Evolutionary conservation across 306 rosid genomes (phyloP).

Genomic region (Inga oerstediana): DNA sequence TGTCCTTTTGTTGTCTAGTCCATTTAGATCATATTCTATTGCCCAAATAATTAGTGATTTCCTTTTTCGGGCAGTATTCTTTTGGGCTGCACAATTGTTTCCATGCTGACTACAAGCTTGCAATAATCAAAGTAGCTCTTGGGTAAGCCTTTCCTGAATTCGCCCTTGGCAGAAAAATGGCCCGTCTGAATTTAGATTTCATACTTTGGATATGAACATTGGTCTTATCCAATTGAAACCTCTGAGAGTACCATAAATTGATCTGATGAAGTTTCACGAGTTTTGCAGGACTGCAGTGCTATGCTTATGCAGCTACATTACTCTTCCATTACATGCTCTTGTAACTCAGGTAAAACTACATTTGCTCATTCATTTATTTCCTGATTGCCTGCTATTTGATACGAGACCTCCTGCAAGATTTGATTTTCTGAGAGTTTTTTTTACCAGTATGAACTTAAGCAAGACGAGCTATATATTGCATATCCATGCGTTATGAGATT

Average conservation of each 20-base stretch:
- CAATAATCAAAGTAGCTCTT: slow-evolving; percentile 50
- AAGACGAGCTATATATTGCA: neutral
- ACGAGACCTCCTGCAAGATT: neutral
- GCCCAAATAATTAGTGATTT: slow-evolving; percentile 25
- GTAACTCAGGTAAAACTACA: slow-evolving; percentile 70
- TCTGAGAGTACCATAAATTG: neutral
- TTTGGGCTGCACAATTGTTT: slow-evolving; percentile 77
- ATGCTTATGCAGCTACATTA: slow-evolving; percentile 81
- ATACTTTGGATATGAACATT: neutral
- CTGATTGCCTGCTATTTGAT: neutral
- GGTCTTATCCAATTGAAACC: slow-evolving; percentile 9
- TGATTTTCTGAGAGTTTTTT: neutral
- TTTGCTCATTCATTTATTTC: neutral
- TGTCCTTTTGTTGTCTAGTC: neutral
- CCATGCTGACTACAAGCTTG: slow-evolving; percentile 57
- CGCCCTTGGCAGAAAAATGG: neutral
- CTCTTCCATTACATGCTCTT: slow-evolving; percentile 91
- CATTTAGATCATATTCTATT: neutral
- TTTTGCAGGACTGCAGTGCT: slow-evolving; percentile 58
- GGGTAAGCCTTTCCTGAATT: slow-evolving; percentile 65
- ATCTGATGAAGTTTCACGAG: slow-evolving; percentile 9
- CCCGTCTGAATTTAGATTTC: neutral
- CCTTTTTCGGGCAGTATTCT: slow-evolving; percentile 62
- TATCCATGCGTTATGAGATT: neutral
- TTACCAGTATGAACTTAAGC: neutral